phyloP scores from a whole-genome alignment of 257 asterid species.

The Linaria vulgaris region DNA sequence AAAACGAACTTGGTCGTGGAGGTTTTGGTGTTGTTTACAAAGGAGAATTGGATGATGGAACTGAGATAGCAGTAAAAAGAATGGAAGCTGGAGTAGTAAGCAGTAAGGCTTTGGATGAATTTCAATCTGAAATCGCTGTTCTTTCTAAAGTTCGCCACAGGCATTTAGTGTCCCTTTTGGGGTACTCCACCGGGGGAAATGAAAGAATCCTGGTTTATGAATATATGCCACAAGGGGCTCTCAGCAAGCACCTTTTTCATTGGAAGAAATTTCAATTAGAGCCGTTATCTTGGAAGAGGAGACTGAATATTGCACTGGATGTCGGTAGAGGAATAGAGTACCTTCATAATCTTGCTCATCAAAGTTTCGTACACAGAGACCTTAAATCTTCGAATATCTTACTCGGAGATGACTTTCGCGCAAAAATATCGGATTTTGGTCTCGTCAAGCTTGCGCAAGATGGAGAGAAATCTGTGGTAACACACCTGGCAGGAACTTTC shows the following conservation, averaged over 20 bases:
- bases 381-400: constrained; percentile 34
- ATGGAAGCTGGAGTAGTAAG: constrained; percentile 33
- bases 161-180: constrained; percentile 37
- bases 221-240: constrained; percentile 34
- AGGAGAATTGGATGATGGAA: constrained; percentile 30
- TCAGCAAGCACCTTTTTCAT: constrained; percentile 33
- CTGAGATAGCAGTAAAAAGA: constrained; percentile 34
- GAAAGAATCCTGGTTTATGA: constrained; percentile 36
- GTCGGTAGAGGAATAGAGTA: constrained; percentile 37
- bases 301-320: constrained; percentile 37
- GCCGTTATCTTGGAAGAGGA: constrained; percentile 32
- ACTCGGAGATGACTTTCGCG: constrained; percentile 33
- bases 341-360: constrained; percentile 34
- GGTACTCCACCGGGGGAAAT: constrained; percentile 29
- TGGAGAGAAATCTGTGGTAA: constrained; percentile 29
- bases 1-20: constrained; percentile 31
- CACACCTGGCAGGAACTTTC: constrained; percentile 37
- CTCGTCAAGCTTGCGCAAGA: constrained; percentile 37
- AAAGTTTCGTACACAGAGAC: constrained; percentile 35
- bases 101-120: constrained; percentile 29
- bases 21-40: constrained; percentile 34
- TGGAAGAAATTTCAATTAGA: constrained; percentile 15
- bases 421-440: constrained; percentile 39
- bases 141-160: constrained; percentile 36
- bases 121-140: constrained; percentile 35